Base-by-base conservation (phyloP, 2,329 filamentous ascomycete species). In the Colletotrichum chlorophyti region DNA sequence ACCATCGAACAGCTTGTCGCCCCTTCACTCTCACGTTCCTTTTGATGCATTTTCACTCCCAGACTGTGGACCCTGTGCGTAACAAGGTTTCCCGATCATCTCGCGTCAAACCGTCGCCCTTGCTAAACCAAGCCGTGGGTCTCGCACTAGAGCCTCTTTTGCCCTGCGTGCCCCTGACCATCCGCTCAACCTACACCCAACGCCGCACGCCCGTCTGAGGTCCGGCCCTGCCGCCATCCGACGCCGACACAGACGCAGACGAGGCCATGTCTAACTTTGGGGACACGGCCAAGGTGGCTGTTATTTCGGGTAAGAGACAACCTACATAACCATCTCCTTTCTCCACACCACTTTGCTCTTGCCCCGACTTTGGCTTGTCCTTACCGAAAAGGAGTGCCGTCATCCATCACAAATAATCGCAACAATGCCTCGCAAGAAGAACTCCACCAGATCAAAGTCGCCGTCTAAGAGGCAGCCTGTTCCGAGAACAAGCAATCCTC, bases 341-440 rank as follows among this genome's bases (percentile, higher is more conserved):
- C 46, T 41, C 55, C 50, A 40, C 55, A 35, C 38, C 38, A 2
- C 11, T 15, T n/a, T 19, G 24, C 19, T 9, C 17, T 9, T 14
- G 10, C 5, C 15, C 7, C 26, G 12, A 31, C 12, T 14, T 19
- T 26, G 48, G 47, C 12, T 37, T 46, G 46, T 17, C 24, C 4
- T 14, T 37, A 15, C n/a, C 19, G 27, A 35, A 29, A n/a, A 45
- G 6, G 11, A 26, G 29, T 40, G 29, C 45, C 37, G 35, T 19
- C 45, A 50, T 17, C 37, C 29, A 24, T 19, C 17, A 23, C n/a
- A 15, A 46, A 8, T 11, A 42, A 32, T 7, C n/a, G 10, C 37
- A 58, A 27, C 21, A 37, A 63, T 63, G 60, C 42, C 58, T 38
- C 58, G 58, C 40, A 63, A 59, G 53, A 63, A 63, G 49, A 47